Conservation (phyloP, 164 flowering plant genomes). For the Nelumbo lutea region DNA sequence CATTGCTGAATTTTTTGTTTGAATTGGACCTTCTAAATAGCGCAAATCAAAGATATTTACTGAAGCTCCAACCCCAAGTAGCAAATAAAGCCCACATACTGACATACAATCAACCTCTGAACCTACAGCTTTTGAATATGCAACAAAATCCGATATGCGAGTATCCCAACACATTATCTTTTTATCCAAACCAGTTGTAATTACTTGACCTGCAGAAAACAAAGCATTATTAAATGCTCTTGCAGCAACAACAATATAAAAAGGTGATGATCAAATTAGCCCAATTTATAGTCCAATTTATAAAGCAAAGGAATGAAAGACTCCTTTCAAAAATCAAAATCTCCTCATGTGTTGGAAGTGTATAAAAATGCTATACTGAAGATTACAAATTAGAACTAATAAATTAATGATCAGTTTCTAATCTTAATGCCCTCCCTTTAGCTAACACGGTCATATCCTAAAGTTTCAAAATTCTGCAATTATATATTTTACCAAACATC, state of each 20-base stretch:
- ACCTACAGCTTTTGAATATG: slow-evolving; percentile 19
- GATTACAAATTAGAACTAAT: too few species aligned
- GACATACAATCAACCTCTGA: slow-evolving; percentile 68
- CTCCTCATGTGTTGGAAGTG: too few species aligned
- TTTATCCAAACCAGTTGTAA: slow-evolving; percentile 68
- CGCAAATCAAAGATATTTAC: slow-evolving; percentile 67
- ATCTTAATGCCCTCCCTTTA: too few species aligned
- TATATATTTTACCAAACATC: too few species aligned
- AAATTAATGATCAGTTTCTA: too few species aligned
- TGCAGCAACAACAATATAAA: neutral
- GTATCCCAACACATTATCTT: slow-evolving; percentile 65
- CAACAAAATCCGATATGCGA: slow-evolving; percentile 25
- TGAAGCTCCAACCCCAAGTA: slow-evolving; percentile 55
- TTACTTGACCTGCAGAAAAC: slow-evolving; percentile 44
- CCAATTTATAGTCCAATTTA: neutral
- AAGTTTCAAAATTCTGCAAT: too few species aligned
- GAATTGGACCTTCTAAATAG: slow-evolving; percentile 33
- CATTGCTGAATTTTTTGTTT: slow-evolving; percentile 31
- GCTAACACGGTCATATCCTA: too few species aligned
- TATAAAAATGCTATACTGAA: too few species aligned
- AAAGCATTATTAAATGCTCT: neutral
- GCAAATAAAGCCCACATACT: slow-evolving; percentile 39
- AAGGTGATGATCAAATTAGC: neutral
- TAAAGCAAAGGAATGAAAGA: too few species aligned
- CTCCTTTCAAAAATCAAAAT: too few species aligned